Conservation (phyloP, 1,284 basidiomycete species). For the Cutaneotrichosporon cyanovorans region DNA sequence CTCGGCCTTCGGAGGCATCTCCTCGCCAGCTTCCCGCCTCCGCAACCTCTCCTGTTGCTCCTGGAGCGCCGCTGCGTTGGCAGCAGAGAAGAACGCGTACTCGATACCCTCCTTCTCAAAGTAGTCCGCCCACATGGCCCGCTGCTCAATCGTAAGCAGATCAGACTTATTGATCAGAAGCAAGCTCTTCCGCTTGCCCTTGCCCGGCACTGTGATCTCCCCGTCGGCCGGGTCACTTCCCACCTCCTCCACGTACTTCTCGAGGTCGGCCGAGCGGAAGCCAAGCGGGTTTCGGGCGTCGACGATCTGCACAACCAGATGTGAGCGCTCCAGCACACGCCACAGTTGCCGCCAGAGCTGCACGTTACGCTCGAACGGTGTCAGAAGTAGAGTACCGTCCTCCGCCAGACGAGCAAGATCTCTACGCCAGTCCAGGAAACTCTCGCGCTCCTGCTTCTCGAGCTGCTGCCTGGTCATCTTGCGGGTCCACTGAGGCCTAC, state of each 20-base stretch:
- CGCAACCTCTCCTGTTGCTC: slow-evolving; percentile 53
- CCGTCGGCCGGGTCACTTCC: slow-evolving; percentile 56
- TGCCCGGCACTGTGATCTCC: slow-evolving; percentile 58
- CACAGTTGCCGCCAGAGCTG: slow-evolving; percentile 96
- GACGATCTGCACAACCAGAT: slow-evolving; percentile 89
- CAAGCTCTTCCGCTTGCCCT: slow-evolving; percentile 63
- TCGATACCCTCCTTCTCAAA: slow-evolving; percentile 73
- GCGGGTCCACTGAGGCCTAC: slow-evolving; percentile 70
- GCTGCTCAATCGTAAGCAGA: slow-evolving; percentile 76
- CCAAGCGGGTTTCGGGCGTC: slow-evolving; percentile 86
- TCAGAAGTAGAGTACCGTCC: slow-evolving; percentile 62
- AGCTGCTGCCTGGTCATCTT: slow-evolving; percentile 66
- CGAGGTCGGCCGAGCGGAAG: slow-evolving; percentile 88
- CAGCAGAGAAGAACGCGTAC: slow-evolving; percentile 95
- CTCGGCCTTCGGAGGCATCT: slow-evolving; percentile 23
- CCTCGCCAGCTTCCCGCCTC: slow-evolving; percentile 34
- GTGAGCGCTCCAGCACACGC: slow-evolving; percentile 88
- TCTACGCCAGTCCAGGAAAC: slow-evolving; percentile 85
- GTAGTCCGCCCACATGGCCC: slow-evolving; percentile 88
- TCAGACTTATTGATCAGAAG: slow-evolving; percentile 96
- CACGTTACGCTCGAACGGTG: slow-evolving; percentile 90
- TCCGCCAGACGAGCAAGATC: slow-evolving; percentile 65
- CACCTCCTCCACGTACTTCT: slow-evolving; percentile 75
- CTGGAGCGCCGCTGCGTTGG: slow-evolving; percentile 77
- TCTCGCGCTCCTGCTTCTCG: slow-evolving; percentile 76